Conservation (phyloP, 2,329 filamentous ascomycete species). For the Drechslerella stenobrocha region DNA sequence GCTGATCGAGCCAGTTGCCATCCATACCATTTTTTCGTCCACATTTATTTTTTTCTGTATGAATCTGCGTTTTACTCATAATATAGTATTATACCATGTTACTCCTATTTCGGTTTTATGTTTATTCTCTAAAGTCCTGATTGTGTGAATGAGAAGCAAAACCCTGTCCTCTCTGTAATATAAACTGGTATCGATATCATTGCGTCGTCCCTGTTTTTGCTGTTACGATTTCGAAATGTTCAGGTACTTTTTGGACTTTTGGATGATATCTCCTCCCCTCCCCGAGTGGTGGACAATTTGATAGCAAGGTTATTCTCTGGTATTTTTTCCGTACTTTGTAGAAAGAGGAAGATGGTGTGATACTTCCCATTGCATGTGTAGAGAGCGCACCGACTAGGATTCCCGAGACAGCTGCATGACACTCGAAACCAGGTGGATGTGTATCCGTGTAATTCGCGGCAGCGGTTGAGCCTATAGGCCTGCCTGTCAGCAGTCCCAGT, state of each 20-base stretch:
- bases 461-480: background rate
- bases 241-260: background rate
- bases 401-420: background rate
- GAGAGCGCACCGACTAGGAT: no score
- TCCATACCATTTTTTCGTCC: constrained; percentile 16
- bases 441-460: background rate
- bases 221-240: background rate
- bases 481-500: constrained; percentile 3
- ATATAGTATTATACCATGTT: constrained; percentile 51
- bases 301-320: constrained; percentile 10
- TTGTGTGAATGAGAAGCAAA: constrained; percentile 1
- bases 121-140: constrained; percentile 13
- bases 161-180: constrained; percentile 2
- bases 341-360: background rate
- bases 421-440: no score
- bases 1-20: constrained; percentile 12
- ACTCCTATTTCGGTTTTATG: constrained; percentile 43
- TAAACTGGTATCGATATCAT: constrained; percentile 1
- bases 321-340: background rate
- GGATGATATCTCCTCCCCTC: constrained; percentile 19
- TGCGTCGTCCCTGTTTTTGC: background rate
- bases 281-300: constrained; percentile 23
- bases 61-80: constrained; percentile 29
- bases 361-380: no score
- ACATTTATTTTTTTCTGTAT: constrained; percentile 10